These are phyloP conservation scores for Mycena maculata DNA, from an alignment of 768 basidiomycete genomes.

Conservation along the genomic window DNA sequence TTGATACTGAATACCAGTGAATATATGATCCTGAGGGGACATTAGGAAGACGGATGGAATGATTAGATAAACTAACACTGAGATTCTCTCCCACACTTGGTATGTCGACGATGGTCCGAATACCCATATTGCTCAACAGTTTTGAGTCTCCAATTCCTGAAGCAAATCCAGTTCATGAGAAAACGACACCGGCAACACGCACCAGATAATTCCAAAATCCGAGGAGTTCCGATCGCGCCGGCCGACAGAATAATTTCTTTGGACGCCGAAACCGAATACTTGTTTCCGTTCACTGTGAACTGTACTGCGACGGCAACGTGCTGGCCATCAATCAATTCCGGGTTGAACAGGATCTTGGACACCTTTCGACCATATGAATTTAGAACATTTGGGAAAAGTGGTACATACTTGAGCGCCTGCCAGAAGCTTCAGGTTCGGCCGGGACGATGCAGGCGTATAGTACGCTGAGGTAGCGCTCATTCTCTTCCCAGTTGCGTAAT, in stretches of 20 bases:
- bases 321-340: conserved; percentile 3
- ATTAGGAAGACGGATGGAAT: not conserved
- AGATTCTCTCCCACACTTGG: conserved; percentile 49
- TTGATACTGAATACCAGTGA: conserved; percentile 6
- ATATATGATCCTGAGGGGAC: conserved; percentile 1
- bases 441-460: conserved; percentile 4
- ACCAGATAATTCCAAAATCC: conserved; percentile 27
- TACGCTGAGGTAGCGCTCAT: conserved; percentile 14
- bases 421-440: conserved; percentile 14
- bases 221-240: conserved; percentile 11
- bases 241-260: conserved; percentile 18
- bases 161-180: conserved; percentile 25
- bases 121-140: conserved; percentile 28
- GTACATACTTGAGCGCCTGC: conserved; percentile 15
- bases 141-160: conserved; percentile 38
- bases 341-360: conserved; percentile 21
- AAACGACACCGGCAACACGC: not conserved
- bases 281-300: not conserved
- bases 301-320: conserved; percentile 14
- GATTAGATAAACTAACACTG: conserved; percentile 18
- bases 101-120: conserved; percentile 40
- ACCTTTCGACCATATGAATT: not conserved
- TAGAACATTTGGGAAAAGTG: not conserved
- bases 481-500: conserved; percentile 12
- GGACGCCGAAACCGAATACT: not conserved